Evolutionary conservation across 2,329 filamentous ascomycete genomes (phyloP).

Genomic region (Berkeleyomyces rouxiae): DNA sequence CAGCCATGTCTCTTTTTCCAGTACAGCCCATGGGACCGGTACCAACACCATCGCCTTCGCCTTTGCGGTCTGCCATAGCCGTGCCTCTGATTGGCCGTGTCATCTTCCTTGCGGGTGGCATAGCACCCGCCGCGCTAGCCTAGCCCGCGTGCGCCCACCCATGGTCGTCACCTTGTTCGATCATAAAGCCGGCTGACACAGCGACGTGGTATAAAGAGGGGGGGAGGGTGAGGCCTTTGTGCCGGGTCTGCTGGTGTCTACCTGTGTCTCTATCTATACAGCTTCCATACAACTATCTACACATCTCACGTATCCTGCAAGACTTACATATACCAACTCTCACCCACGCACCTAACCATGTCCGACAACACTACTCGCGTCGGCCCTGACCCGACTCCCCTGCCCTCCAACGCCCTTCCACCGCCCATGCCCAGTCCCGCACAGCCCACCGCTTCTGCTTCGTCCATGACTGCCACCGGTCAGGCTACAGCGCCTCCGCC

Average conservation of each 20-base stretch:
- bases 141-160: neutral
- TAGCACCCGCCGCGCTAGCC: neutral
- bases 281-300: neutral
- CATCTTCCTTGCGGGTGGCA: neutral
- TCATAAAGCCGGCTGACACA: neutral
- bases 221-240: neutral
- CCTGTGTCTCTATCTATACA: neutral
- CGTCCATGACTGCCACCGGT: neutral
- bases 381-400: neutral
- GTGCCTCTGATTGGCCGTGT: neutral
- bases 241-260: neutral
- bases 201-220: neutral
- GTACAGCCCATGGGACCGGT: no score
- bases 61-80: neutral
- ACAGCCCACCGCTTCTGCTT: neutral
- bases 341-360: neutral
- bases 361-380: neutral
- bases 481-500: neutral
- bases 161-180: neutral
- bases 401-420: neutral
- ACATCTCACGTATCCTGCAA: neutral
- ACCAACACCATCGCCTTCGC: neutral
- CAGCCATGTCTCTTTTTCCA: neutral
- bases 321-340: neutral
- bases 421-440: neutral